These are phyloP conservation scores for Aquilaria yunnanensis DNA, from an alignment of 345 rosid species.

Conservation along the genomic window DNA sequence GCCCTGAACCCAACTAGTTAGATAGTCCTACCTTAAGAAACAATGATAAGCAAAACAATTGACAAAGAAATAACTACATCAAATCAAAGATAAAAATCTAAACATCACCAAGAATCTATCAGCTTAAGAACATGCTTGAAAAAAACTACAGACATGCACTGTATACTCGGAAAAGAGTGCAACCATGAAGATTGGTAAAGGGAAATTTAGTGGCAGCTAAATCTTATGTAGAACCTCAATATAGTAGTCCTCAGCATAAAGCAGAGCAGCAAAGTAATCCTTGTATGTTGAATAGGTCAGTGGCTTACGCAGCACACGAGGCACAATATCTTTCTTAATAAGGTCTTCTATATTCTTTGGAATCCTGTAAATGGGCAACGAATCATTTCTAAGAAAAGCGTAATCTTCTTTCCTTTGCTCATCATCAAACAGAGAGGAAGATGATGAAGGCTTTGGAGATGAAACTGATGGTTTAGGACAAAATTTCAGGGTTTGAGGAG, in stretches of 20 bases:
- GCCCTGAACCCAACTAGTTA: too few species aligned
- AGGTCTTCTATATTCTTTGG: conserved; percentile 14
- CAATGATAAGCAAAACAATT: too few species aligned
- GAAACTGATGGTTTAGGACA: conserved; percentile 3
- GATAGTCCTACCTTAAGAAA: too few species aligned
- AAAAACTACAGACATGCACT: too few species aligned
- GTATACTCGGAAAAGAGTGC: too few species aligned
- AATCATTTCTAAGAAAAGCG: conserved; percentile 2
- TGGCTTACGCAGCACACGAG: conserved; percentile 13
- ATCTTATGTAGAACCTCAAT: conserved; percentile 11
- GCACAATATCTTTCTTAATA: conserved; percentile 17
- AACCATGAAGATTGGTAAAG: too few species aligned
- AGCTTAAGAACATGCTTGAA: too few species aligned
- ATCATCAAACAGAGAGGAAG: conserved; percentile 2
- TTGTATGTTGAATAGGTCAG: conserved; percentile 16
- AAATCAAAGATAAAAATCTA: too few species aligned
- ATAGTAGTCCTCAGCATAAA: conserved; percentile 31
- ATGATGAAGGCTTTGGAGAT: not conserved
- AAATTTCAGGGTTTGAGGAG: not conserved
- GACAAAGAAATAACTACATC: too few species aligned
- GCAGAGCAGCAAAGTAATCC: conserved; percentile 23
- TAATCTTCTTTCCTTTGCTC: not conserved
- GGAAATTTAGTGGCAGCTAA: too few species aligned
- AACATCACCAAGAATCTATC: too few species aligned
- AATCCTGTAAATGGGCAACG: conserved; percentile 15